Base-by-base conservation (phyloP, 371 early-diverging fungal species). In the Mucor velutinosus region DNA sequence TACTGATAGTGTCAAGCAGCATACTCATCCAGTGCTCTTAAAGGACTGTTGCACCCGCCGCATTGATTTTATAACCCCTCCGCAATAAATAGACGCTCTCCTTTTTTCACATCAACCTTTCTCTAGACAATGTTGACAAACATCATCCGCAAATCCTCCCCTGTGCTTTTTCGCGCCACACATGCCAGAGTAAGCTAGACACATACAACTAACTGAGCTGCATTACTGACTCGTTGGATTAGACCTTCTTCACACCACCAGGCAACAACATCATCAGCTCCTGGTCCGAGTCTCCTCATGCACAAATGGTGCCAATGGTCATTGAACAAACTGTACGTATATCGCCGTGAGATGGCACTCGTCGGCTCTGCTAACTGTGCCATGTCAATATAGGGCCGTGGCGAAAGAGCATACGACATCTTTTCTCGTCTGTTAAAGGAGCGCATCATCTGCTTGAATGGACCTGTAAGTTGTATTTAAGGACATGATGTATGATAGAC, bases 401-500 rank as follows among this genome's bases (percentile, higher is more conserved):
- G 94, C 5, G 94, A 94, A 76, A 83, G 94, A 11, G 91, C 93
- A 15, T 99, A 92, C 74, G 98, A 98, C 71, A 99, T 97, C 59
- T 99, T 93, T 77, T 99, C 99, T 43, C 90, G 99, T 10, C 81
- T 99, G 55, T 83, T 99, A 68, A 97, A 96, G 74, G 99, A 99
- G 66, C 90, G 98, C 47, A 99, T 99, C 65, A 86, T 99, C 29
- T 95, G 96, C 77, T 86, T 99, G 30, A 94, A 94, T 78, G 97
- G 97, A 2, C 89, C 90, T 27, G 94, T 93, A 82, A 62, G 63
- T 43, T 25, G 15, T 3, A 12, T 1, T 3, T 1, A 23, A 4
- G 23, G 25, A 10, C n/a, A 21, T 7, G 23, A 25, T 51, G 25
- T 7, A 12, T 4, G 21, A 51, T 51, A 25, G 0, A 41, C 41